These are phyloP conservation scores for Urochloa ruziziensis DNA, from an alignment of 176 grass and related monocot species.

Conservation along the genomic window DNA sequence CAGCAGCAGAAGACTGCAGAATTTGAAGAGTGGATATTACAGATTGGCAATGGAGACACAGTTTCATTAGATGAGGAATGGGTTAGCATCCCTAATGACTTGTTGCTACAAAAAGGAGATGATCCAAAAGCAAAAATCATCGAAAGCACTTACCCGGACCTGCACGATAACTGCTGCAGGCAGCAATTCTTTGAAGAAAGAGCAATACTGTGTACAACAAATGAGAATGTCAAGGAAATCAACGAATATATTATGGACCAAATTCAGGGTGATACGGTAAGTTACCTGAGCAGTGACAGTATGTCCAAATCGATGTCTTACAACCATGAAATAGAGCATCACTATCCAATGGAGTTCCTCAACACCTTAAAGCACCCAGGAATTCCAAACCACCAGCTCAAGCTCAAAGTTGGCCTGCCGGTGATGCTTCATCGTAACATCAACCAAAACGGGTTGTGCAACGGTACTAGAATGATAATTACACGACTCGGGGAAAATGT, in stretches of 20 bases:
- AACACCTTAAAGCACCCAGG: conserved; percentile 3
- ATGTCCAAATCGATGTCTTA: conserved; percentile 4
- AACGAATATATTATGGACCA: not conserved
- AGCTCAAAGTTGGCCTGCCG: not conserved
- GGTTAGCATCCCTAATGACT: not conserved
- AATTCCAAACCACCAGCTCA: not conserved
- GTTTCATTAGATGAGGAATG: not conserved
- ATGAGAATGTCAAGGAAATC: not conserved
- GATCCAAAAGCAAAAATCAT: not conserved
- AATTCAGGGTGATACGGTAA: not conserved
- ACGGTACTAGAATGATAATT: not conserved
- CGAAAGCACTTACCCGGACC: not conserved
- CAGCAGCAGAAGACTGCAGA: not conserved
- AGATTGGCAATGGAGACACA: not conserved
- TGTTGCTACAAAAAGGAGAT: not conserved
- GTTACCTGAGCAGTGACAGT: not conserved
- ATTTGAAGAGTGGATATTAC: conserved; percentile 8
- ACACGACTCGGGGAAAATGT: not conserved
- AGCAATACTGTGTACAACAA: not conserved
- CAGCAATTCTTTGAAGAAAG: not conserved
- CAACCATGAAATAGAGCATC: not conserved
- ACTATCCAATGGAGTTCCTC: not conserved
- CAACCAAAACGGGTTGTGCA: conserved; percentile 3
- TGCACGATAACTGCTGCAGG: not conserved
- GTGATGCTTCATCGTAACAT: conserved; percentile 1